Evolutionary conservation across 352 stramenopile genomes (phyloP), one percentile per base, ranked within the genome.

Genomic region (Pythium phragmiticola): DNA sequence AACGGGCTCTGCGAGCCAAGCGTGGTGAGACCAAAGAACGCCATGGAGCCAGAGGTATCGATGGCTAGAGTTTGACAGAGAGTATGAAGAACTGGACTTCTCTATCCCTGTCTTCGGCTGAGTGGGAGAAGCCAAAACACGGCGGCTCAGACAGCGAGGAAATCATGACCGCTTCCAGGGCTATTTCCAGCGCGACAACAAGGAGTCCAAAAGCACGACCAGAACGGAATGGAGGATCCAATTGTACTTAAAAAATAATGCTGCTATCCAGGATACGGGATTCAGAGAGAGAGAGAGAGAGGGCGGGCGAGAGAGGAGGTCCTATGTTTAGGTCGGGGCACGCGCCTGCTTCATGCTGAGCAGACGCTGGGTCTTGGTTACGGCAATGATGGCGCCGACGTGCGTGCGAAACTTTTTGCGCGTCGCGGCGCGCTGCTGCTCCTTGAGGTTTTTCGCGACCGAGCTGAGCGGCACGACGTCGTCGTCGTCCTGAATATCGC

Each of bases 371-470:
- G 84, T 93, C 68, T 91, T 90, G 62, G 83, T 93, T 41, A 93
- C 81, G 4, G 84, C 84, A 53, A 93, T 77, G 12, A 93, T 73
- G 7, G 76, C 84, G 43, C 83, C 83, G 41, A 93, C 80, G 16
- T 80, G 69, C 0, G 80, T 80, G 23, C 83, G 82, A 68, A 93
- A 90, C 53, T 87, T 90, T 65, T 72, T 86, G 56, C 84, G 82
- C 23, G 77, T 74, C 6, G 77, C 83, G 46, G 81, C 51, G 37
- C 78, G 67, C 30, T 76, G 69, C 13, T 76, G 69, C 41, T 89
- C 80, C 66, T 92, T 89, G 54, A 94, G 69, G 48, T 91, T 92
- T 61, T 88, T 90, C 28, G 75, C 84, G n/a, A 94, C 84, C 0
- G 70, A 76, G 47, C 65, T 60, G 8, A 82, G 72, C 16, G 70